These are phyloP conservation scores for Leccinum sublutescens DNA, from an alignment of 768 basidiomycete genomes.

Conservation along the genomic window DNA sequence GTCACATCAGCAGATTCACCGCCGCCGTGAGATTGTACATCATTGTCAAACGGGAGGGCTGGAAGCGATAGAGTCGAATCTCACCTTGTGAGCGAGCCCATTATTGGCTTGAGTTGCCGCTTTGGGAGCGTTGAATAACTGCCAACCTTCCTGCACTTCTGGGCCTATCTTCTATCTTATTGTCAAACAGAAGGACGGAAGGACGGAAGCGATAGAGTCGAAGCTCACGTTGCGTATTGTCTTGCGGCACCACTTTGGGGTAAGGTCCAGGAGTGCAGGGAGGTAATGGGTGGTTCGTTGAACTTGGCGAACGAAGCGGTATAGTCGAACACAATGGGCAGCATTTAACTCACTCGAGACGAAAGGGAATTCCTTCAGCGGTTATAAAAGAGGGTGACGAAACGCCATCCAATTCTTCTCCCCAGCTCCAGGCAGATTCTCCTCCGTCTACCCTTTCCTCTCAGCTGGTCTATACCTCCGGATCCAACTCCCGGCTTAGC, in stretches of 20 bases:
- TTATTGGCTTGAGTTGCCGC: too few relatives aligned
- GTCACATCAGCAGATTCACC: too few relatives aligned
- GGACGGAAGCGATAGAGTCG: not conserved
- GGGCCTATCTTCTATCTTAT: constrained; percentile 7
- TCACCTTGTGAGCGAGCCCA: too few relatives aligned
- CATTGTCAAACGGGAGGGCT: too few relatives aligned
- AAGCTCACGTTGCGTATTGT: constrained; percentile 20
- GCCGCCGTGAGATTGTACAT: too few relatives aligned
- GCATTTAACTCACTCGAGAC: not conserved
- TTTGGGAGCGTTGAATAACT: too few relatives aligned
- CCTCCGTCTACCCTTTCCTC: not conserved
- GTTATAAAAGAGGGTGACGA: constrained; percentile 18
- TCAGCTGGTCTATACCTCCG: not conserved
- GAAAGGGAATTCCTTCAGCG: not conserved
- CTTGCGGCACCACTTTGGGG: constrained; percentile 6
- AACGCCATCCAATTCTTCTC: not conserved
- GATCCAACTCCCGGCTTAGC: not conserved
- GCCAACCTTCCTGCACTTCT: too few relatives aligned
- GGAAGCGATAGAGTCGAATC: too few relatives aligned
- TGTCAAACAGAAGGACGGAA: constrained; percentile 8
- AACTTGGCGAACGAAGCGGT: not conserved
- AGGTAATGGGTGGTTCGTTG: not conserved
- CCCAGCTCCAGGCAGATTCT: constrained; percentile 10
- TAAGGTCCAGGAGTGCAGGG: not conserved
- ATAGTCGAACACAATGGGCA: not conserved